Base-by-base conservation (phyloP, 1,139 yeast genomes). In the Protomyces lactucae-debilis region DNA sequence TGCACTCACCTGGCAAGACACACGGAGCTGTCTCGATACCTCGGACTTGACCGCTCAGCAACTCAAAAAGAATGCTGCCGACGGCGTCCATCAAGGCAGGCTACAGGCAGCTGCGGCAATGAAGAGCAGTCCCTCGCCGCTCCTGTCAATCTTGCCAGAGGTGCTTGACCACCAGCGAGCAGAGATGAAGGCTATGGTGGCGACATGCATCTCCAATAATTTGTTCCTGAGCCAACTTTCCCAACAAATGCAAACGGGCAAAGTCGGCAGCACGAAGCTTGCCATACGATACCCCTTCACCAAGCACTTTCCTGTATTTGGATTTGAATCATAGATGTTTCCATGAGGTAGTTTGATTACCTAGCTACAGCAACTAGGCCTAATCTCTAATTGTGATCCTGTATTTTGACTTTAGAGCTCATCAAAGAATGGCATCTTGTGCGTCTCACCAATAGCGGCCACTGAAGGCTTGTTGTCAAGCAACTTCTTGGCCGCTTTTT, bases 361-460 rank as follows among this genome's bases (percentile, higher is more conserved):
- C 32, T 28, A 28, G 32, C 32, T 28, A 28, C 32, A 28, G 8
- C 32, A 28, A 28, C 32, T 28, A 28, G 32, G 32, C 32, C 32
- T 28, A 28, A 28, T 43, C 25, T 43, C 48, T 16, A n/a, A 43
- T n/a, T 23, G n/a, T 55, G 21, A 39, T 28, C 14, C 23, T 59
- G 48, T 39, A 21, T n/a, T 46, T 51, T 48, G 61, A 18, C 35
- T 40, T 51, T 48, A 64, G 78, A 93, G 86, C 80, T 93, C 97
- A 77, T 87, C 91, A 74, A 88, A 87, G 78, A 82, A 88, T 74
- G 99, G 98, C 78, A 93, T 85, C 71, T 84, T 85, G 76, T 86
- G 86, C 69, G 88, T 85, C 77, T 91, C 87, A 79, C 99, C 99
- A 70, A 90, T 86, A 70, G 95, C 97, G 70, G 87, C 95, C 74